Conservation (phyloP, 2,329 filamentous ascomycete genomes). For the Sarocladium brachiariae region DNA sequence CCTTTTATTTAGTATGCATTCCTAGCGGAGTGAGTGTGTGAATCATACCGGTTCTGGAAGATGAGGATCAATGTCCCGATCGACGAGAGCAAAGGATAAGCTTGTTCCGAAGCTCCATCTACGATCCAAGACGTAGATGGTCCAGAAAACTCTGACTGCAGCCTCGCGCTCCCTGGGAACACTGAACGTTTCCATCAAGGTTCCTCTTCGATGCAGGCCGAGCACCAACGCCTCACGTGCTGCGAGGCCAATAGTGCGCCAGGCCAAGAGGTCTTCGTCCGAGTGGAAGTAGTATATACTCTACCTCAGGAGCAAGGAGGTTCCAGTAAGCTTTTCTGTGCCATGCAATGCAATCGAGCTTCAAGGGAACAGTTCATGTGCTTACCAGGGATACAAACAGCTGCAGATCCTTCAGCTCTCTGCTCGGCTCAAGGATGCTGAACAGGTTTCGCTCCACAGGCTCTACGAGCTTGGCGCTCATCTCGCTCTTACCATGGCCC, state of each 20-base stretch:
- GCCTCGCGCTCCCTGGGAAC: constrained; percentile 22
- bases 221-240: constrained; percentile 39
- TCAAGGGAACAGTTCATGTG: no score
- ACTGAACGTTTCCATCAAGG: constrained; percentile 31
- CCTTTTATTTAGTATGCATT: no score
- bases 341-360: no score
- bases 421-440: constrained; percentile 21
- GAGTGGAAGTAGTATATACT: constrained; percentile 37
- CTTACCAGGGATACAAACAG: constrained; percentile 24
- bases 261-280: constrained; percentile 42
- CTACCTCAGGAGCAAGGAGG: no score
- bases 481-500: constrained; percentile 22
- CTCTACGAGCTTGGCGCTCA: constrained; percentile 21
- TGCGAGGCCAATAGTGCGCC: constrained; percentile 40
- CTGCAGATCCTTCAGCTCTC: constrained; percentile 27
- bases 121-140: constrained; percentile 43
- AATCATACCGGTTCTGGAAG: constrained; percentile 38
- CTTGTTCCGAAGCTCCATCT: constrained; percentile 47
- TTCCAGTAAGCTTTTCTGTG: no score
- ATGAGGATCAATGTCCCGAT: constrained; percentile 42
- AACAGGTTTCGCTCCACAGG: constrained; percentile 23
- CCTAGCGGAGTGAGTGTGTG: no score
- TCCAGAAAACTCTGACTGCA: constrained; percentile 40
- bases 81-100: constrained; percentile 39
- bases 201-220: constrained; percentile 39